Base-by-base conservation (phyloP, 805 yeast genomes). In the Saccharomycopsis javanensis region DNA sequence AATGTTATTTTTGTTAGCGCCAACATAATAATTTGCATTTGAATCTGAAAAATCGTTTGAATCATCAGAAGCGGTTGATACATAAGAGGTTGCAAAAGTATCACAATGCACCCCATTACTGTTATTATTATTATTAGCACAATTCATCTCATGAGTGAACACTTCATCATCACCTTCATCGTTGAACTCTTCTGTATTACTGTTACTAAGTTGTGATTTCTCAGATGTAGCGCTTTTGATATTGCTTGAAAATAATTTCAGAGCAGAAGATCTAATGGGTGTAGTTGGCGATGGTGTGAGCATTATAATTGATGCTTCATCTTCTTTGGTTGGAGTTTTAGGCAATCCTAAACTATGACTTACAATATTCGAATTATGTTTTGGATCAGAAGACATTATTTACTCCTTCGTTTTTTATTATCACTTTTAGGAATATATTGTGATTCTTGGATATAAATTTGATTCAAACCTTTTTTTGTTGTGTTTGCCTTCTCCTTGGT, bases 251-350 rank as follows among this genome's bases (percentile, higher is more conserved):
- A 20, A 15, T 27, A 16, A 10, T 7, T 27, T 31, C 42, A 25
- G 53, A 20, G n/a, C 45, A 18, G 48, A 42, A 6, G 48, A 42
- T 20, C 48, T 42, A 20, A 42, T 54, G 5, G 62, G 62, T 6
- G 60, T 55, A 3, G 42, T 34, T 27, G 62, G 55, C 2, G 58
- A 54, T 25, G 62, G 62, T 7, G 62, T 59, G 1, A 59, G 53
- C 30, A 57, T 37, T n/a, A 54, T 55, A 31, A 34, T 33, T 34
- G 42, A 20, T 20, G 31, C 27, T 53, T 53, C 27, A 18, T 23
- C 34, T 6, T 37, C 48, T 42, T 42, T 42, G 1, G 28, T 42
- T 42, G 48, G 48, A 11, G 48, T 42, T 42, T 42, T 42, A 23
- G 23, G 25, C 18, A 42, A 23, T 42, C 28, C 28, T 20, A 42